These are phyloP conservation scores for Aspergillus ochraceoroseus DNA, from an alignment of 2,329 filamentous ascomycete species.

Conservation along the genomic window DNA sequence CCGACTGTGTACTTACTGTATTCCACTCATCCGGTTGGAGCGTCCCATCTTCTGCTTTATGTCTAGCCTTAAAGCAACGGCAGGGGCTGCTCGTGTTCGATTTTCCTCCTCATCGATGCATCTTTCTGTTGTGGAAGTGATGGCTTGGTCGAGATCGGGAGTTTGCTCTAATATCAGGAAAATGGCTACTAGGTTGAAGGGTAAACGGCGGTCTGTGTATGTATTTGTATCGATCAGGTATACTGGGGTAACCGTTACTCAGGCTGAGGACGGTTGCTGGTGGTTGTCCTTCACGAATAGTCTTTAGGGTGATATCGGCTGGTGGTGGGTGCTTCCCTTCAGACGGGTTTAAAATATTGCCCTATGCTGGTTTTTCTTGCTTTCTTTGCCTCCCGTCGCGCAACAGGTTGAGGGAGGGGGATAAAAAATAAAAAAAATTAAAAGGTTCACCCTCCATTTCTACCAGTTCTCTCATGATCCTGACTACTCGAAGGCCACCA, in stretches of 20 bases:
- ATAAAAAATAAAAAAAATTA: no score
- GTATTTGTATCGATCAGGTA: constrained; percentile 3
- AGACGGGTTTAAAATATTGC: constrained; percentile 7
- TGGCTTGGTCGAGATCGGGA: constrained; percentile 1
- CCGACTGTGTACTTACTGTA: not conserved
- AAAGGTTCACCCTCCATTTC: no score
- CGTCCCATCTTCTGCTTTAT: not conserved
- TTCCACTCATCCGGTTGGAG: not conserved
- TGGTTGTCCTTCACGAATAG: constrained; percentile 2
- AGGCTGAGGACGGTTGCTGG: constrained; percentile 1
- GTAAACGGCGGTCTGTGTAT: constrained; percentile 1
- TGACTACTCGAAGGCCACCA: not conserved
- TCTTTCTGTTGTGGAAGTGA: constrained; percentile 3
- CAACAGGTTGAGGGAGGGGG: no score
- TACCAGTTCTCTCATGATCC: not conserved
- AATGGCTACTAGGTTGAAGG: not conserved
- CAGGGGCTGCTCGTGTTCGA: not conserved
- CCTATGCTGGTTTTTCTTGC: not conserved
- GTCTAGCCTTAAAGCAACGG: no score
- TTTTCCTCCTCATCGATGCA: constrained; percentile 5
- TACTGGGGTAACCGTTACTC: not conserved
- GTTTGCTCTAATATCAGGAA: not conserved
- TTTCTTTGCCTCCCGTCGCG: no score
- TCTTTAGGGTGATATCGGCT: constrained; percentile 1
- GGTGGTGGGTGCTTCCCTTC: constrained; percentile 6